phyloP scores from a whole-genome alignment of 805 yeast species.

The Barnettozyma salicaria region DNA sequence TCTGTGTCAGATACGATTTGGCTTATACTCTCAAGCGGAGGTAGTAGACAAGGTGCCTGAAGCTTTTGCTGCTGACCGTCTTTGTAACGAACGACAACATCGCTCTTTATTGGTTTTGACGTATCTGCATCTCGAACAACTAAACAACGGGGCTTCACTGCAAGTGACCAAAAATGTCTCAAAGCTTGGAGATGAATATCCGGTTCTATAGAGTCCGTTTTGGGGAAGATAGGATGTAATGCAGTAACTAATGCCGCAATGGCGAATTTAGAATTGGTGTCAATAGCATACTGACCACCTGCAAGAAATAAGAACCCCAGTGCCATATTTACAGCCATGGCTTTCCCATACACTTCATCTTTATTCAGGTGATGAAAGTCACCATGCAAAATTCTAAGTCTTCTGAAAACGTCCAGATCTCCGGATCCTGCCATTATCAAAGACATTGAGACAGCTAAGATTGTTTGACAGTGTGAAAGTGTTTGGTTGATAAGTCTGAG shows the following conservation, averaged over 20 bases:
- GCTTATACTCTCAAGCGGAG: conserved; percentile 46
- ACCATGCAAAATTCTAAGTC: conserved; percentile 67
- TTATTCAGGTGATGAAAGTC: conserved; percentile 14
- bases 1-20: conserved; percentile 41
- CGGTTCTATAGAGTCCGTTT: conserved; percentile 32
- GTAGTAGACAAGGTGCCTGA: conserved; percentile 64
- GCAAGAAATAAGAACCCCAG: conserved; percentile 86
- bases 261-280: conserved; percentile 50
- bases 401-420: conserved; percentile 68
- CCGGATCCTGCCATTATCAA: conserved; percentile 89
- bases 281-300: conserved; percentile 85
- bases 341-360: conserved; percentile 54
- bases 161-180: conserved; percentile 85
- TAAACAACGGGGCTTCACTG: conserved; percentile 78
- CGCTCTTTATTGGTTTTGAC: conserved; percentile 46
- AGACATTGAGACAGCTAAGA: conserved; percentile 58
- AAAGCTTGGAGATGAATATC: conserved; percentile 76
- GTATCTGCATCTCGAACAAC: conserved; percentile 65
- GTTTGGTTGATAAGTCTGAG: conserved; percentile 49
- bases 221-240: conserved; percentile 69
- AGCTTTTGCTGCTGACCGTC: conserved; percentile 33
- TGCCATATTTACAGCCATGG: conserved; percentile 72
- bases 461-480: conserved; percentile 49
- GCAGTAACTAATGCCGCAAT: conserved; percentile 67
- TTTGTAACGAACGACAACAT: conserved; percentile 30